Conservation (phyloP, 73 alveolate genomes). For the Paramecium caudatum region DNA sequence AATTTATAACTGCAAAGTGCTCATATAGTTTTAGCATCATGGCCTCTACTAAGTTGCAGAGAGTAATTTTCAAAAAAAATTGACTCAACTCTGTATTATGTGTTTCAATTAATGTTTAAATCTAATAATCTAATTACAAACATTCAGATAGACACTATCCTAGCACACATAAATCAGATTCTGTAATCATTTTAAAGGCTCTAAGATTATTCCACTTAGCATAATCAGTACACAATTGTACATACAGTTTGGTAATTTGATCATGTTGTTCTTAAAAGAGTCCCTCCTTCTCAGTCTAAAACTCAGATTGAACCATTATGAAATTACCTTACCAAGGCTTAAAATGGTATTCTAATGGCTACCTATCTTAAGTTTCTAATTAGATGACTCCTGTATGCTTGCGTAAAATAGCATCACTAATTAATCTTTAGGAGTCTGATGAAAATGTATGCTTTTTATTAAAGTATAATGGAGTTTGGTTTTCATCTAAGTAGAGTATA, state of each 20-base stretch:
- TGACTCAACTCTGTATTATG: neutral
- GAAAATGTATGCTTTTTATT: neutral
- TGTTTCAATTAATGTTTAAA: neutral
- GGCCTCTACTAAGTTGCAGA: constrained; percentile 5
- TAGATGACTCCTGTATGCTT: neutral
- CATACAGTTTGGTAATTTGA: neutral
- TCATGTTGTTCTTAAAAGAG: neutral
- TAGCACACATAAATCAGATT: constrained; percentile 2
- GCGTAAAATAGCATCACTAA: neutral
- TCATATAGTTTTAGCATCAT: neutral
- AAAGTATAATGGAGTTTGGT: neutral
- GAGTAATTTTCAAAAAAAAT: neutral
- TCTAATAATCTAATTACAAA: neutral
- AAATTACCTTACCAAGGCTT: constrained; percentile 30
- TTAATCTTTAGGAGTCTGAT: neutral
- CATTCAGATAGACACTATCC: constrained; percentile 34
- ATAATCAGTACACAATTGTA: constrained; percentile 22
- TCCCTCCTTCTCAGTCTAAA: neutral
- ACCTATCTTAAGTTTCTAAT: neutral
- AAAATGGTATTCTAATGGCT: neutral
- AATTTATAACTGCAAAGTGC: neutral
- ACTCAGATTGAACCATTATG: neutral
- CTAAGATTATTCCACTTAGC: constrained; percentile 58
- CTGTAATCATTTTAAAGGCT: constrained; percentile 47
- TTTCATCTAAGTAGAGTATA: constrained; percentile 9